phyloP scores from a whole-genome alignment of 768 basidiomycete species.

The Russula olivacea region DNA sequence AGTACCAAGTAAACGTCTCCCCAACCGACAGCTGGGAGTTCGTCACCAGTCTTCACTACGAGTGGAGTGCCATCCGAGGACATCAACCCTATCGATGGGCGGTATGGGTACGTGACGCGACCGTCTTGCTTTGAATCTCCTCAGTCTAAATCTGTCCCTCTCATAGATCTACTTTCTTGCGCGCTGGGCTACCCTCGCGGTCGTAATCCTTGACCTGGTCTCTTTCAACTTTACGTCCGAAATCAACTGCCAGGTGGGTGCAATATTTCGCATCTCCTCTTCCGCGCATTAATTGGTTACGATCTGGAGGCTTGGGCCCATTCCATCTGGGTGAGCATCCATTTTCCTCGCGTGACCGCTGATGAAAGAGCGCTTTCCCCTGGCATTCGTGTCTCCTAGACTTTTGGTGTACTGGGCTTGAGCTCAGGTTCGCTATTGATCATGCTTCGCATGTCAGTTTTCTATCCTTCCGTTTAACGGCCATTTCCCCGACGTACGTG shows the following conservation, averaged over 20 bases:
- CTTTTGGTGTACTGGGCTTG: background rate
- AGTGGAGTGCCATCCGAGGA: too few species aligned
- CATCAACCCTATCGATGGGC: too few species aligned
- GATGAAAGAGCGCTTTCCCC: background rate
- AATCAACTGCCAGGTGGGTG: background rate
- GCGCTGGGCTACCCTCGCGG: too few species aligned
- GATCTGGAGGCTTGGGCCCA: background rate
- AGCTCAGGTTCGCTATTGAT: background rate
- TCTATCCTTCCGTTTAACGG: background rate
- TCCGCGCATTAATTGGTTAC: background rate
- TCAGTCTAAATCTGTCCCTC: too few species aligned
- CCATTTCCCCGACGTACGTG: background rate
- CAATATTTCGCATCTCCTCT: background rate
- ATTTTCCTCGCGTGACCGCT: background rate
- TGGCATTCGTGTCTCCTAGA: background rate
- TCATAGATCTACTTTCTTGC: too few species aligned
- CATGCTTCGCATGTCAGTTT: background rate
- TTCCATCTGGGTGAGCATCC: background rate
- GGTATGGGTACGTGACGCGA: too few species aligned
- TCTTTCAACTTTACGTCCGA: background rate
- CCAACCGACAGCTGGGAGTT: too few species aligned
- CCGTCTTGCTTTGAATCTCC: too few species aligned
- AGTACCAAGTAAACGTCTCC: too few species aligned
- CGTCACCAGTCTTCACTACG: too few species aligned
- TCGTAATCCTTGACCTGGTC: too few species aligned